Percentiles rank a stretch among this genome's conserved stretches.
These are phyloP conservation scores for Monilinia vaccinii-corymbosi DNA, from an alignment of 2,329 filamentous ascomycete species.

Conservation along the genomic window DNA sequence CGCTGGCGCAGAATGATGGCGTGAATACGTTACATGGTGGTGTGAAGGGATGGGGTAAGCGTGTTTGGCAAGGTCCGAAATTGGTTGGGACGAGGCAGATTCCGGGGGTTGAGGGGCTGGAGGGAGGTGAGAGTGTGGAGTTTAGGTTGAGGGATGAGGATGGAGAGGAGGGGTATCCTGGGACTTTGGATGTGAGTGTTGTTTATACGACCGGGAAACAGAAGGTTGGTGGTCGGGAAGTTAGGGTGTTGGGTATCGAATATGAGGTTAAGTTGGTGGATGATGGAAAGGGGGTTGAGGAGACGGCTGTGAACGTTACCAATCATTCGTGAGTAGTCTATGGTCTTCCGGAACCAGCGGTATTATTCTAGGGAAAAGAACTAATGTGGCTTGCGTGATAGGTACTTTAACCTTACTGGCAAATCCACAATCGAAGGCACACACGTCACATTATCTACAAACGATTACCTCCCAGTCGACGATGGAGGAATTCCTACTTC, in stretches of 20 bases:
- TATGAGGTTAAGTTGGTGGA: constrained; percentile 78
- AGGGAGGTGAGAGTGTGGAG: constrained; percentile 56
- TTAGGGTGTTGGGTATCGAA: constrained; percentile 71
- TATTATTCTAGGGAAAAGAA: background rate
- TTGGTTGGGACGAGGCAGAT: constrained; percentile 44
- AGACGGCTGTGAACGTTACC: constrained; percentile 87
- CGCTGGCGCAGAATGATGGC: constrained; percentile 66
- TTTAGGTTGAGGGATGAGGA: constrained; percentile 63
- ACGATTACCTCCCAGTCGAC: constrained; percentile 66
- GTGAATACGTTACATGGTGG: constrained; percentile 70
- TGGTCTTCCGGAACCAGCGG: background rate
- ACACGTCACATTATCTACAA: constrained; percentile 46
- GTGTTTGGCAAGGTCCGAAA: constrained; percentile 63
- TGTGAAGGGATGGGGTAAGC: constrained; percentile 70
- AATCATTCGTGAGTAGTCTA: constrained; percentile 68
- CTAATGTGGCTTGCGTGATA: background rate
- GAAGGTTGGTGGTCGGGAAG: constrained; percentile 49
- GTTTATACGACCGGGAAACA: constrained; percentile 71
- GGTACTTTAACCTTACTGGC: constrained; percentile 56
- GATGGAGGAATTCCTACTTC: constrained; percentile 62
- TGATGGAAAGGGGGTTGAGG: constrained; percentile 49
- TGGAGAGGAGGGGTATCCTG: constrained; percentile 85
- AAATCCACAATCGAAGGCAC: constrained; percentile 53
- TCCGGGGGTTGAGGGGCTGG: constrained; percentile 40
- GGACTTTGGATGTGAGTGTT: constrained; percentile 67